Base-by-base conservation (phyloP, 352 stramenopile species). In the Phytophthora sp. region DNA sequence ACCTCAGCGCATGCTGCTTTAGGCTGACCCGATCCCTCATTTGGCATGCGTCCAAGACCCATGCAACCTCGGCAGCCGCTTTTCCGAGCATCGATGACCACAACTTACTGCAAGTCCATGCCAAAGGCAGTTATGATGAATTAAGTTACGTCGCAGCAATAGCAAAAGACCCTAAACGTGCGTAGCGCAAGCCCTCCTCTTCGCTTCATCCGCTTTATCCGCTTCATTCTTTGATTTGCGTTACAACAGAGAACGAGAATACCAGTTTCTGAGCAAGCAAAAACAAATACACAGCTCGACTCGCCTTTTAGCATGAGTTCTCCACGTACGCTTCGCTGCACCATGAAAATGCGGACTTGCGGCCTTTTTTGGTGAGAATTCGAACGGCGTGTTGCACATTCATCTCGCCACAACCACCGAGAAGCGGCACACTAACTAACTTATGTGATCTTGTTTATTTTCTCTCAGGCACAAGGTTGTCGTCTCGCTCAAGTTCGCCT, bases 311-410 rank as follows among this genome's bases (percentile, higher is more conserved):
- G 3, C 20, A 76, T 76, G 69, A 63, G 18, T 46, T 36, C 41
- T 27, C 44, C 18, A 15, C 45, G 26, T 26, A 54, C 53, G 35
- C 35, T 70, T 58, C 63, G 58, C 3, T 73, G 69, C 29, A 51
- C 55, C 31, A 76, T 76, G 69, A 73, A 66, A 39, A 76, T 76
- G 57, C 69, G 65, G 23, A 53, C 30, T 29, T 76, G 63, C 12
- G 58, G 69, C 7, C 46, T 76, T 61, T 76, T 76, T 35, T 76
- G 69, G 69, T 76, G 45, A 63, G 57, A 31, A 20, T 47, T 57
- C 50, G 38, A 33, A 47, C 59, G 9, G 30, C 18, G 24, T 29
- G 18, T 11, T 59, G 13, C 36, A 46, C 38, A 8, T 36, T 50
- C 23, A 23, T 23, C 20, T 9, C 31, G 30, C 24, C 49, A 24